Percentiles rank a stretch among this genome's conserved stretches.
These are phyloP conservation scores for Aspergillus jensenii DNA, from an alignment of 2,329 filamentous ascomycete species.

Conservation along the genomic window DNA sequence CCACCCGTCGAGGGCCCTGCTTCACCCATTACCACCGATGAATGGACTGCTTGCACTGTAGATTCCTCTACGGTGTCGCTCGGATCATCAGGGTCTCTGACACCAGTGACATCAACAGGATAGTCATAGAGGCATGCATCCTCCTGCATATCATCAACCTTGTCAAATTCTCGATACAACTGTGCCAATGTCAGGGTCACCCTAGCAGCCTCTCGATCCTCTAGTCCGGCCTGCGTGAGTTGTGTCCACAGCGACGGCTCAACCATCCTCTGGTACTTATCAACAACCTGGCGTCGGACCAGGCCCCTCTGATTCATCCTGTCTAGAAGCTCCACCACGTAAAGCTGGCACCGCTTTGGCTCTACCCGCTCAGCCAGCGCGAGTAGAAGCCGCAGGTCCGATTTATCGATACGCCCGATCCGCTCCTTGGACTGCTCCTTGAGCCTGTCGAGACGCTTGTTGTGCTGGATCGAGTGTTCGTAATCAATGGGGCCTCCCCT, in stretches of 20 bases:
- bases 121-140: neutral
- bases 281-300: neutral
- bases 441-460: neutral
- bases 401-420: neutral
- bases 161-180: neutral
- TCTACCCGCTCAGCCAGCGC: neutral
- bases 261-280: neutral
- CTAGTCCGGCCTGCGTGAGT: neutral
- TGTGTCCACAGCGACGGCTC: neutral
- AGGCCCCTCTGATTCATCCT: neutral
- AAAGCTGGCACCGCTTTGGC: neutral
- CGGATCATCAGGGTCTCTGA: neutral
- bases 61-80: neutral
- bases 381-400: neutral
- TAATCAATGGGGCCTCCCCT: neutral
- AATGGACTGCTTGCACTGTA: fast-evolving
- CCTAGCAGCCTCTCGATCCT: neutral
- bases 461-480: neutral
- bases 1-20: neutral
- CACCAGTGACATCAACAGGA: neutral
- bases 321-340: neutral
- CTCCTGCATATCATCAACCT: neutral
- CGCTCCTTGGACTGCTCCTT: neutral
- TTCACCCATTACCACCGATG: neutral
- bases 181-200: neutral